Evolutionary conservation across 352 stramenopile species (phyloP), one percentile per base, ranked within the genome.

Genomic region (Phytopythium mirpurense): DNA sequence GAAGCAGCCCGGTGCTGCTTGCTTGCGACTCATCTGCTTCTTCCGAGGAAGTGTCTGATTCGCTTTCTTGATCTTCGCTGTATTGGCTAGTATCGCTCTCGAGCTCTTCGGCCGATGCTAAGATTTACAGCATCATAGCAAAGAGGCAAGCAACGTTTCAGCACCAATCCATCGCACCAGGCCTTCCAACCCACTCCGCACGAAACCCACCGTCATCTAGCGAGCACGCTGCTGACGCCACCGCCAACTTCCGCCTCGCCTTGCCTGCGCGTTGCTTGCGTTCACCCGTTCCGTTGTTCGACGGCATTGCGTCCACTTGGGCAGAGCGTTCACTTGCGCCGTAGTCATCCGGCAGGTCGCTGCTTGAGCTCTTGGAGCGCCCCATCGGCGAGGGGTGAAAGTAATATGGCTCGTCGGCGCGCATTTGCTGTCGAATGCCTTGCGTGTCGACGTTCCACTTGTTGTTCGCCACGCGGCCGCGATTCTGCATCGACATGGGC

Each of bases 361-460:
- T 74, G 41, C 68, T 77, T 6, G 61, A 74, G 23, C 62, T 67
- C 43, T 77, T 77, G 31, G 19, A 8, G 43, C 62, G 31, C 6
- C 26, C 51, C 26, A 32, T 63, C 0, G 56, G 58, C 15, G 47
- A 21, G 16, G 34, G 40, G n/a, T 73, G 64, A 9, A 56, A 57
- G 15, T 67, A 63, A 51, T 69, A 72, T 1, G 59, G 63, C 49
- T 61, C 55, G 23, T 65, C 69, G 10, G 67, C 29, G 10, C 61
- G 60, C 21, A 70, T 66, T 56, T 90, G 68, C 10, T 83, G 77
- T 40, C 67, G 62, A 36, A 90, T 77, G 37, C 67, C 73, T 12
- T 70, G 57, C 21, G 80, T 88, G 53, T 90, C 68, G 56, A 90
- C 80, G 36, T 83, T 65, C 80, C 80, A 90, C 60, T 90, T 90